Evolutionary conservation across 805 yeast genomes (phyloP).

Genomic region (Candida hungchunana): DNA sequence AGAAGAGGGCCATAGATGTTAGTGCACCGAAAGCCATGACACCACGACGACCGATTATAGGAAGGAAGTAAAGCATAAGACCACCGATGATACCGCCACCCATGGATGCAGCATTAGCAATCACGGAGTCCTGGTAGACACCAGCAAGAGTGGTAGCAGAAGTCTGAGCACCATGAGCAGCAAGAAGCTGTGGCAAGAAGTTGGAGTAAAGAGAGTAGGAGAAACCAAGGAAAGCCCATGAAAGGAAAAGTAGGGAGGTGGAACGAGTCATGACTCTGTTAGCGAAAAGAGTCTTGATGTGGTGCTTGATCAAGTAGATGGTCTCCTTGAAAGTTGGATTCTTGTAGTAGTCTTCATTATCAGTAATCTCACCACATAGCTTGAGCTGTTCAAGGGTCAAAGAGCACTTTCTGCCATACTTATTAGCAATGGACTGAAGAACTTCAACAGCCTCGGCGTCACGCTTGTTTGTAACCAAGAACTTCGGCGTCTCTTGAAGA

Average conservation of each 20-base stretch:
- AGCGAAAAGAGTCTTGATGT: conserved; percentile 40
- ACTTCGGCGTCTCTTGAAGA: conserved; percentile 51
- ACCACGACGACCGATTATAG: conserved; percentile 49
- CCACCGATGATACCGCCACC: conserved; percentile 50
- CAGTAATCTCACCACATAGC: conserved; percentile 39
- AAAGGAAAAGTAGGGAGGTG: conserved; percentile 37
- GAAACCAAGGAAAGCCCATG: conserved; percentile 52
- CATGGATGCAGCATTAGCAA: conserved; percentile 39
- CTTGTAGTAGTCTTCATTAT: conserved; percentile 23
- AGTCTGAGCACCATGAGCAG: conserved; percentile 44
- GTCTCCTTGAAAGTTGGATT: conserved; percentile 27
- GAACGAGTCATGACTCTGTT: conserved; percentile 35
- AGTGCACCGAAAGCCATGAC: conserved; percentile 50
- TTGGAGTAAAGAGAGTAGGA: conserved; percentile 50
- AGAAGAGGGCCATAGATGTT: conserved; percentile 50
- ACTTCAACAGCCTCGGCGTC: conserved; percentile 44
- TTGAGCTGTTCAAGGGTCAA: conserved; percentile 43
- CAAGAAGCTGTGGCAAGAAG: conserved; percentile 46
- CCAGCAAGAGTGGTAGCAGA: conserved; percentile 35
- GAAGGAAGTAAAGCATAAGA: conserved; percentile 24
- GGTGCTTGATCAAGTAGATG: conserved; percentile 29
- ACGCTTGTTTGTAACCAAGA: conserved; percentile 43
- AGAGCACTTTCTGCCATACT: conserved; percentile 37
- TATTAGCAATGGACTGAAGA: conserved; percentile 40
- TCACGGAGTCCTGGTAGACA: conserved; percentile 43